A percentile compares a stretch with the other conserved stretches of the same genome.
These are phyloP conservation scores for Pleurotus tuoliensis DNA, from an alignment of 768 basidiomycete species.

Conservation along the genomic window DNA sequence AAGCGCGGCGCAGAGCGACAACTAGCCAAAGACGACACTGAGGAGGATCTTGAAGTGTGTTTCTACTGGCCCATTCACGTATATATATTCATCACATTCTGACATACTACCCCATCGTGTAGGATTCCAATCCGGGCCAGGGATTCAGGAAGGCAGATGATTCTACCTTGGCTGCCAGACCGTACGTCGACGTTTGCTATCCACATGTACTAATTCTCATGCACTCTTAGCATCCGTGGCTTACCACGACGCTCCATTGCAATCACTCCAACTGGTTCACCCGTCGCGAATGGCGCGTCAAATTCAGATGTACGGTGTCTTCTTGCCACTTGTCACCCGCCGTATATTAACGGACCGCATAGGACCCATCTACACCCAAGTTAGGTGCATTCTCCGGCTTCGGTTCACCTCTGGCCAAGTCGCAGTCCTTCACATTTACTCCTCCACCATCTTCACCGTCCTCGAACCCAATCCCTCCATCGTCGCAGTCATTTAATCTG, in stretches of 20 bases:
- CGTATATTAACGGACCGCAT: slow-evolving; percentile 9
- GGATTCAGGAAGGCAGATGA: slow-evolving; percentile 63
- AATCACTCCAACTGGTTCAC: slow-evolving; percentile 18
- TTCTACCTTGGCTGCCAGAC: slow-evolving; percentile 46
- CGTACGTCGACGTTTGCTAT: slow-evolving; percentile 37
- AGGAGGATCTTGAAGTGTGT: slow-evolving; percentile 34
- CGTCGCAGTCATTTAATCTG: slow-evolving; percentile 10
- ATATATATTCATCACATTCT: not conserved
- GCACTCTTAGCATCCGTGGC: slow-evolving; percentile 50
- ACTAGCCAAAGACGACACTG: slow-evolving; percentile 51
- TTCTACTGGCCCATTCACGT: slow-evolving; percentile 12
- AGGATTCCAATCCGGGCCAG: slow-evolving; percentile 37
- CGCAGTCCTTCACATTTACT: slow-evolving; percentile 38
- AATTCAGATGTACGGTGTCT: slow-evolving; percentile 13
- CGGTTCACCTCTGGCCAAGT: slow-evolving; percentile 27
- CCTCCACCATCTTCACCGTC: slow-evolving; percentile 21
- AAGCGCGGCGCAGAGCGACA: slow-evolving; percentile 77
- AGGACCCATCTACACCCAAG: slow-evolving; percentile 34
- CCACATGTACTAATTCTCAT: slow-evolving; percentile 9
- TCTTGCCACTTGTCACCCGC: slow-evolving; percentile 1
- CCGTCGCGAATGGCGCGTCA: slow-evolving; percentile 20
- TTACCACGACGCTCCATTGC: slow-evolving; percentile 49
- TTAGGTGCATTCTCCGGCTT: slow-evolving; percentile 54
- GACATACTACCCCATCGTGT: slow-evolving; percentile 5
- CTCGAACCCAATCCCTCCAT: slow-evolving; percentile 12